Evolutionary conservation across 495 filamentous ascomycete genomes (phyloP).

Genomic region (Aspergillus hancockii): DNA sequence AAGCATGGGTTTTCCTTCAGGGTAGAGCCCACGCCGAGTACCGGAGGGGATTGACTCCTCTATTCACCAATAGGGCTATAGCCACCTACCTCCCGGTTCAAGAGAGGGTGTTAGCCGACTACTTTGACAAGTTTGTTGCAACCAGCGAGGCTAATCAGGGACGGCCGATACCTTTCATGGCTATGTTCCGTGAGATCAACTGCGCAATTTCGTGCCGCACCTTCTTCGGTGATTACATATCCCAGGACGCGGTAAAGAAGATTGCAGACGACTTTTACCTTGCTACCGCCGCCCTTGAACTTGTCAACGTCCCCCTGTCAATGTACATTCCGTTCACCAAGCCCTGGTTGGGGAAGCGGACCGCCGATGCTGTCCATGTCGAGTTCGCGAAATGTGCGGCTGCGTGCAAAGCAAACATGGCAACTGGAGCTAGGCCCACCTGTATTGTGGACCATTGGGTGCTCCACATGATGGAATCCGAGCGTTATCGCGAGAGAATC

Average conservation of each 20-base stretch:
- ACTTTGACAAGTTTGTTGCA: conserved; percentile 73
- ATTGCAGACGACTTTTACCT: conserved; percentile 94
- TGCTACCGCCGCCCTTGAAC: conserved; percentile 87
- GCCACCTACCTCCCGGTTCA: conserved; percentile 84
- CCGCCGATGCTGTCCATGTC: conserved; percentile 77
- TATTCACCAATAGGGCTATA: conserved; percentile 88
- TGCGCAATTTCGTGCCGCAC: conserved; percentile 81
- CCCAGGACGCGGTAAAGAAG: conserved; percentile 70
- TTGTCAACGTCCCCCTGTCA: conserved; percentile 82
- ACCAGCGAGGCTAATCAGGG: conserved; percentile 61
- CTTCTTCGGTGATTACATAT: conserved; percentile 46
- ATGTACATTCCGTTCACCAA: conserved; percentile 94
- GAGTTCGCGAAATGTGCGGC: conserved; percentile 87
- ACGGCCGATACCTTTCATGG: conserved; percentile 76
- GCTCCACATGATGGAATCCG: conserved; percentile 76
- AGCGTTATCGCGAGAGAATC: conserved; percentile 63
- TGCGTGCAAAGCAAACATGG: conserved; percentile 85
- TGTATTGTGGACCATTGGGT: conserved; percentile 95
- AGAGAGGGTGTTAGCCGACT: conserved; percentile 78
- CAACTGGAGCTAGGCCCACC: conserved; percentile 71
- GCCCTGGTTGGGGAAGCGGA: conserved; percentile 89
- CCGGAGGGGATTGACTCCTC: conserved; percentile 82
- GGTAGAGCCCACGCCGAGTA: conserved; percentile 89
- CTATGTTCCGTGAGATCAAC: conserved; percentile 85
- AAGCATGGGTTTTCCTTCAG: conserved; percentile 93